Conservation (phyloP, 345 rosid species). For the Acer yangbiense region DNA sequence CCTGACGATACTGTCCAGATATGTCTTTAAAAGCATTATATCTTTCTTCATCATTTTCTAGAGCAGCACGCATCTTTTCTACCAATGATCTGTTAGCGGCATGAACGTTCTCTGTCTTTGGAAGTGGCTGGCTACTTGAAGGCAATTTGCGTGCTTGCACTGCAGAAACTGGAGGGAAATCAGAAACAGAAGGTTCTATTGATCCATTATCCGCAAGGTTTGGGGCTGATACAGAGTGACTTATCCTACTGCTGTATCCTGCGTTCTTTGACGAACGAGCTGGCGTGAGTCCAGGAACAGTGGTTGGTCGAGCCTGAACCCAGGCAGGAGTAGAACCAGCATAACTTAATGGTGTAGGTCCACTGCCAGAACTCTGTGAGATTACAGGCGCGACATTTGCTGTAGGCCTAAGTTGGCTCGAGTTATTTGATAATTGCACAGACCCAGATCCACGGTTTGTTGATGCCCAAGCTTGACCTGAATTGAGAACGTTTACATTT, state of each 20-base stretch:
- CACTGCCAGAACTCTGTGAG: conserved; percentile 30
- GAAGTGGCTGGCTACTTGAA: conserved; percentile 33
- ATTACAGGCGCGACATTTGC: conserved; percentile 23
- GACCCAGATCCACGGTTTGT: conserved; percentile 39
- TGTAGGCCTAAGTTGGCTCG: conserved; percentile 30
- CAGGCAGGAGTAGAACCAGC: conserved; percentile 46
- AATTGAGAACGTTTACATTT: conserved; percentile 32
- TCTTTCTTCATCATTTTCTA: conserved; percentile 68
- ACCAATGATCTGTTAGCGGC: conserved; percentile 81
- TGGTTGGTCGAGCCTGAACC: conserved; percentile 29
- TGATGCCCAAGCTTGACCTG: conserved; percentile 67
- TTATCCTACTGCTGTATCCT: conserved; percentile 44
- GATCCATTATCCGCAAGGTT: conserved; percentile 51
- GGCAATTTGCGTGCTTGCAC: conserved; percentile 40
- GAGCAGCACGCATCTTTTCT: conserved; percentile 73
- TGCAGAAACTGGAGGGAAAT: conserved; percentile 85
- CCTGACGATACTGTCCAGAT: conserved; percentile 82
- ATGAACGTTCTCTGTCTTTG: conserved; percentile 55
- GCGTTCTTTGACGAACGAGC: conserved; percentile 36
- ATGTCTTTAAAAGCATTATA: conserved; percentile 67
- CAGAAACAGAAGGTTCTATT: conserved; percentile 40
- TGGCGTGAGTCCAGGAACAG: conserved; percentile 29
- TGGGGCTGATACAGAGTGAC: conserved; percentile 73
- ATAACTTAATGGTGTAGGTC: conserved; percentile 35
- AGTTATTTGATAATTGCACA: conserved; percentile 33